Evolutionary conservation across 2,329 filamentous ascomycete genomes (phyloP).

Genomic region (Spiromastix sp.): DNA sequence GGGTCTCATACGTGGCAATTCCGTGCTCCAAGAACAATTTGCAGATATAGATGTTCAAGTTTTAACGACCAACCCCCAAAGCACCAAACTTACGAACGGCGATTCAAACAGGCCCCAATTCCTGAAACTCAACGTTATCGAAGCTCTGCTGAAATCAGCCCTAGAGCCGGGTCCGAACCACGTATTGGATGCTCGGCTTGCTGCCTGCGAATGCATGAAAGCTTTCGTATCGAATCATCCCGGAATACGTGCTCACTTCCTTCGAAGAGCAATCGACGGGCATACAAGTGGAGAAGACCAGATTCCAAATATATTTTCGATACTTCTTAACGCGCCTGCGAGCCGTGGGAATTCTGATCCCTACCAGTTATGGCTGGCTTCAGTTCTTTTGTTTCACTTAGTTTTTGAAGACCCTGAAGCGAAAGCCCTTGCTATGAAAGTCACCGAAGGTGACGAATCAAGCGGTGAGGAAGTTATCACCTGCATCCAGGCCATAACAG

Average conservation of each 20-base stretch:
- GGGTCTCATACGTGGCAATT: conserved; percentile 76
- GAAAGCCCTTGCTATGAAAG: conserved; percentile 67
- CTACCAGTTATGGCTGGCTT: conserved; percentile 83
- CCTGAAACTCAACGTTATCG: conserved; percentile 74
- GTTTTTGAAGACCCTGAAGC: conserved; percentile 69
- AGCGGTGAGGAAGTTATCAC: conserved; percentile 92
- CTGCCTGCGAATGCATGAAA: conserved; percentile 82
- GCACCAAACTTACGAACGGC: conserved; percentile 27
- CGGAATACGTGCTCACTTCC: conserved; percentile 74
- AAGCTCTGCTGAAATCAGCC: conserved; percentile 76
- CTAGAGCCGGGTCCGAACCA: conserved; percentile 57
- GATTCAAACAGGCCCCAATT: conserved; percentile 36
- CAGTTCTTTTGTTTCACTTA: conserved; percentile 76
- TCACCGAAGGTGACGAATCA: conserved; percentile 80
- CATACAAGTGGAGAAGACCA: conserved; percentile 68
- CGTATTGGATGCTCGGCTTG: conserved; percentile 69
- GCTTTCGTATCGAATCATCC: conserved; percentile 80
- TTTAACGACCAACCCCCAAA: conserved; percentile 14
- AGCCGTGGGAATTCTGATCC: conserved; percentile 60
- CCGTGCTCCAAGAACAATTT: conserved; percentile 74
- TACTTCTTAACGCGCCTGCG: conserved; percentile 59
- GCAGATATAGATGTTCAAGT: conserved; percentile 66
- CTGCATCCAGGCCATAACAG: conserved; percentile 77
- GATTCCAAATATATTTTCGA: conserved; percentile 78
- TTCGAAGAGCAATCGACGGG: conserved; percentile 79